Conservation (phyloP, 2,329 filamentous ascomycete genomes). For the Ilyonectria sp. region DNA sequence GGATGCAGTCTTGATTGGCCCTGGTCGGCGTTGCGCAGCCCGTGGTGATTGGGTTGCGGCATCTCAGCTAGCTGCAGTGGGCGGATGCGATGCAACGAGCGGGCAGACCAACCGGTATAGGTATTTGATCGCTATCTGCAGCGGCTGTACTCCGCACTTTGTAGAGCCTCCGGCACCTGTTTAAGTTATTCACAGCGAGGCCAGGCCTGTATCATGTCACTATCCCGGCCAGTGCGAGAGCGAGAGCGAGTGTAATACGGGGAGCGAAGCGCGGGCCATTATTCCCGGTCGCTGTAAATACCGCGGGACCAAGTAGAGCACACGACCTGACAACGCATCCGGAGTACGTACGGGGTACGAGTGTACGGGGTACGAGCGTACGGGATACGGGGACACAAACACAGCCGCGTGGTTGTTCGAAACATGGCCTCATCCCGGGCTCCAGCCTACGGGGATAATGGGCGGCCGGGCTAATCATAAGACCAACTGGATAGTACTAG, state of each 20-base stretch:
- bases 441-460: background rate
- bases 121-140: background rate
- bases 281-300: background rate
- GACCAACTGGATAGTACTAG: background rate
- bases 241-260: background rate
- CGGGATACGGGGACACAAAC: background rate
- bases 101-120: background rate
- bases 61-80: conserved; percentile 30
- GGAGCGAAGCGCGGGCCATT: background rate
- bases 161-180: background rate
- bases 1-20: conserved; percentile 30
- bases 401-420: background rate
- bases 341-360: too few species aligned
- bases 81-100: conserved; percentile 29
- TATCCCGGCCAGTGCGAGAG: background rate
- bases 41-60: conserved; percentile 30
- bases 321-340: background rate
- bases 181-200: background rate
- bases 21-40: conserved; percentile 22
- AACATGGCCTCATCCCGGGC: background rate
- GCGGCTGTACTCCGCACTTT: background rate
- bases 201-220: background rate
- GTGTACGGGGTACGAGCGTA: background rate
- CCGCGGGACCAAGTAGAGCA: background rate
- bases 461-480: background rate